Conservation (phyloP, 116 monocot genomes). For the Cymodocea nodosa region DNA sequence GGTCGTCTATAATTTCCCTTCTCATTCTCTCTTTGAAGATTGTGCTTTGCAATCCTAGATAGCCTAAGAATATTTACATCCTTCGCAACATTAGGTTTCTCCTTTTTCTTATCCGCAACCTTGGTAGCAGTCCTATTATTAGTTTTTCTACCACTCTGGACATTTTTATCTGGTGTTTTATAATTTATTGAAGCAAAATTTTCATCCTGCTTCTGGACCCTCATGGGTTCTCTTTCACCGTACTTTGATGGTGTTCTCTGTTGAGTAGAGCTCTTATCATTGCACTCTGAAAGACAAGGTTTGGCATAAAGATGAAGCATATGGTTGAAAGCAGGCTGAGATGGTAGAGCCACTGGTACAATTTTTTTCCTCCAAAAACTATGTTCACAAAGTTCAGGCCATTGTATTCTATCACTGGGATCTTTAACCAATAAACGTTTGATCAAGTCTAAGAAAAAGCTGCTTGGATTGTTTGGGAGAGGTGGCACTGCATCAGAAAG, state of each 20-base stretch:
- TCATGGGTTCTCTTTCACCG: constrained; percentile 21
- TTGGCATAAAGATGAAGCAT: constrained; percentile 51
- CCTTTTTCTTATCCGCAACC: constrained; percentile 38
- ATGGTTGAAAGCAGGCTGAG: constrained; percentile 58
- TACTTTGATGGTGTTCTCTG: constrained; percentile 47
- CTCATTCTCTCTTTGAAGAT: constrained; percentile 77
- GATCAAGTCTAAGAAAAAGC: constrained; percentile 56
- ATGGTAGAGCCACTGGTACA: constrained; percentile 34
- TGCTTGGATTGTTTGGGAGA: constrained; percentile 57
- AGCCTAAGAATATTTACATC: constrained; percentile 71
- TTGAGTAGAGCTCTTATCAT: constrained; percentile 37
- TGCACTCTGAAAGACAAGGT: constrained; percentile 43
- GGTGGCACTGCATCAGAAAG: constrained; percentile 73
- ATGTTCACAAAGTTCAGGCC: constrained; percentile 83
- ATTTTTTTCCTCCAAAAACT: constrained; percentile 82
- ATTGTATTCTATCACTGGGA: constrained; percentile 78
- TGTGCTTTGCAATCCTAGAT: constrained; percentile 81
- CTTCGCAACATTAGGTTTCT: constrained; percentile 23
- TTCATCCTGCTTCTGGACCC: constrained; percentile 39
- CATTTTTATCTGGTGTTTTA: constrained; percentile 47
- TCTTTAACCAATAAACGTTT: constrained; percentile 66
- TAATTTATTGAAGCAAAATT: constrained; percentile 26
- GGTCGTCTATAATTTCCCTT: constrained; percentile 88
- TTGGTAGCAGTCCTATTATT: constrained; percentile 30
- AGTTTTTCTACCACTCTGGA: constrained; percentile 26